Evolutionary conservation across 2,329 filamentous ascomycete species (phyloP), one percentile per base, ranked within the genome.

Genomic region (Incumbomyces delicatus): DNA sequence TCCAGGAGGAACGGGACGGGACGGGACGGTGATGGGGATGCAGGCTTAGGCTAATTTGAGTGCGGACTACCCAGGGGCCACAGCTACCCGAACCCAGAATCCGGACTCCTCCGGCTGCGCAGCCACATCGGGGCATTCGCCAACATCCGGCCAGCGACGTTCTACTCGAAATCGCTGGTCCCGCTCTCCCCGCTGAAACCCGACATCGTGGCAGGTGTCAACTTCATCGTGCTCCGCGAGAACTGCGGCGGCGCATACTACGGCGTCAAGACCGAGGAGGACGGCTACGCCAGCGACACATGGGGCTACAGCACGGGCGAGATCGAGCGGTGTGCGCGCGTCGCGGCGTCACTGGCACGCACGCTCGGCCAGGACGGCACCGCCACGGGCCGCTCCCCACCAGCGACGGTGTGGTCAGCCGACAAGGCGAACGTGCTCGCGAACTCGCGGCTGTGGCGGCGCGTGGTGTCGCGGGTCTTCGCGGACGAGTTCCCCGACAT

Each of bases 401-500:
- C 54, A 3, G 61, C 66, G 1, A 57, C 64, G 2, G 72, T 75
- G 1, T 71, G 66, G 63, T 71, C 67, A 48, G 66, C 65, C 1
- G 73, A 76, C 58, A 76, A 76, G 58, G 72, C 71, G 35, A 76
- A 76, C 49, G 72, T 76, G 8, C 65, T 76, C 7, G 73, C 73
- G 1, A 73, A 64, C 39, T 66, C 68, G 3, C 61, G 73, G 2
- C 65, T 76, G 3, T 75, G 73, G 73, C 58, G 73, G 3, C 59
- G 64, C 11, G 66, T 68, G 2, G 69, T 68, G 3, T 44, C 20
- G 16, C 41, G 54, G 31, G 47, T 54, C 27, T 57, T 55, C 29
- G 46, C 43, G 22, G 94, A 94, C 80, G 89, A 96, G 66, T 98
- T 85, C 78, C 92, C 92, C 55, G 76, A 81, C 60, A 85, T 98